Evolutionary conservation across 1,284 basidiomycete genomes (phyloP).

Genomic region (Fomes fomentarius): DNA sequence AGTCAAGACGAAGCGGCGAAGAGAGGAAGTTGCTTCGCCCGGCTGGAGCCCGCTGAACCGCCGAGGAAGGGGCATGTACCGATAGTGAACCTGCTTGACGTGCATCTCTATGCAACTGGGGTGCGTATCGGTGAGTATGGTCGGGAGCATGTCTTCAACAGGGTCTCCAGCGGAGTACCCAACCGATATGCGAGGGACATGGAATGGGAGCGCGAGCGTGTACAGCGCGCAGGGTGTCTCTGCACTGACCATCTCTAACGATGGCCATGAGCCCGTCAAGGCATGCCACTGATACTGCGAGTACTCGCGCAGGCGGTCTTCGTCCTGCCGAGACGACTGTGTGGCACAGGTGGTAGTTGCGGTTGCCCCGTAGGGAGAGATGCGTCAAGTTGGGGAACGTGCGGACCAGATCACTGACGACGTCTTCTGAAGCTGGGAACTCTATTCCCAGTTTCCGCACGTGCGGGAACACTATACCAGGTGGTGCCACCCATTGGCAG

Average conservation of each 20-base stretch:
- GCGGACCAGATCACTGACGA: slow-evolving; percentile 4
- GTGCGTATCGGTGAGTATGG: slow-evolving; percentile 5
- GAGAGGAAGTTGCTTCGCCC: background rate
- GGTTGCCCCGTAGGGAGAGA: slow-evolving; percentile 3
- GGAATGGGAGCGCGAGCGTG: slow-evolving; percentile 9
- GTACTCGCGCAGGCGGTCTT: slow-evolving; percentile 2
- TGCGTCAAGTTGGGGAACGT: slow-evolving; percentile 4
- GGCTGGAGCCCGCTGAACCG: slow-evolving; percentile 2
- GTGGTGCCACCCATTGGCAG: slow-evolving; percentile 1
- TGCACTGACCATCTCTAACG: background rate
- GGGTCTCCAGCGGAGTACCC: slow-evolving; percentile 3
- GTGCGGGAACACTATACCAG: background rate
- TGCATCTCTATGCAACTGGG: slow-evolving; percentile 8
- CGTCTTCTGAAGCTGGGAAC: slow-evolving; percentile 9
- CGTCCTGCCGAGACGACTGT: slow-evolving; percentile 1
- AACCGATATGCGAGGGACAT: background rate
- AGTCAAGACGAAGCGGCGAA: slow-evolving; percentile 3
- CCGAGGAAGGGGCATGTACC: slow-evolving; percentile 1
- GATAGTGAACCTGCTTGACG: slow-evolving; percentile 7
- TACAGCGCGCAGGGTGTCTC: slow-evolving; percentile 5
- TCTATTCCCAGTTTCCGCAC: slow-evolving; percentile 10
- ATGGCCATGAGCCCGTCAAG: slow-evolving; percentile 1
- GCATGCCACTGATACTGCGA: slow-evolving; percentile 9
- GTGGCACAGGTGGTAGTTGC: slow-evolving; percentile 9
- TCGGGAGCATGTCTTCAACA: slow-evolving; percentile 3